Conservation (phyloP, 805 yeast genomes). For the Debaryomyces prosopidis region DNA sequence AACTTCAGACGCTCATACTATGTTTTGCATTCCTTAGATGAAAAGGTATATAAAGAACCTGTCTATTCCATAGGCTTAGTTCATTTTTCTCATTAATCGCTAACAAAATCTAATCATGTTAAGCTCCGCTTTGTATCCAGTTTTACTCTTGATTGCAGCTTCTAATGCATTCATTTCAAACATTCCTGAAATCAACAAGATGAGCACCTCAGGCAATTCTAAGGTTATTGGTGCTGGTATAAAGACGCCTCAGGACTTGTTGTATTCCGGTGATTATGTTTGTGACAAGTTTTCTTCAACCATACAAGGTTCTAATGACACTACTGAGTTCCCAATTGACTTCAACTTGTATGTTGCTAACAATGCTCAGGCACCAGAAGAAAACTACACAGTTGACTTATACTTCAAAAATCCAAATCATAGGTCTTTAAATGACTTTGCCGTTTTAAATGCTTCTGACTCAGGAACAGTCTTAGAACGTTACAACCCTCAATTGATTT, state of each 20-base stretch:
- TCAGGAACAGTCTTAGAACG: conserved; percentile 4
- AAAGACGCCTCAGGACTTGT: conserved; percentile 12
- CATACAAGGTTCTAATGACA: conserved; percentile 12
- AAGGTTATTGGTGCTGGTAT: not conserved
- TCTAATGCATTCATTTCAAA: conserved; percentile 3
- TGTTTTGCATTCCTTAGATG: not conserved
- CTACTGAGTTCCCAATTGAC: conserved; percentile 14
- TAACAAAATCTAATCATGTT: not conserved
- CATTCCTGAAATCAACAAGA: conserved; percentile 1
- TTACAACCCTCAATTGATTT: conserved; percentile 11
- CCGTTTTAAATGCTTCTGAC: conserved; percentile 10
- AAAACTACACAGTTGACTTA: conserved; percentile 16
- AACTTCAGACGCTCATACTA: not conserved
- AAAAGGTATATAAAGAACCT: not conserved
- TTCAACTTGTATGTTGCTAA: conserved; percentile 15
- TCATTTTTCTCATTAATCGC: not conserved
- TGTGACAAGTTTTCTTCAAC: conserved; percentile 16
- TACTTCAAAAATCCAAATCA: conserved; percentile 13
- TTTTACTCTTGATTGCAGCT: not conserved
- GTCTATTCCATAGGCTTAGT: not conserved
- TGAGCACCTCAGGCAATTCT: not conserved
- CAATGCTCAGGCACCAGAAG: conserved; percentile 7
- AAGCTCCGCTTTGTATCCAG: not conserved
- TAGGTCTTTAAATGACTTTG: conserved; percentile 7
- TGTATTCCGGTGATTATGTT: conserved; percentile 14